Evolutionary conservation across 78 protist species (phyloP).

Genomic region (Polysphondylium violaceum): DNA sequence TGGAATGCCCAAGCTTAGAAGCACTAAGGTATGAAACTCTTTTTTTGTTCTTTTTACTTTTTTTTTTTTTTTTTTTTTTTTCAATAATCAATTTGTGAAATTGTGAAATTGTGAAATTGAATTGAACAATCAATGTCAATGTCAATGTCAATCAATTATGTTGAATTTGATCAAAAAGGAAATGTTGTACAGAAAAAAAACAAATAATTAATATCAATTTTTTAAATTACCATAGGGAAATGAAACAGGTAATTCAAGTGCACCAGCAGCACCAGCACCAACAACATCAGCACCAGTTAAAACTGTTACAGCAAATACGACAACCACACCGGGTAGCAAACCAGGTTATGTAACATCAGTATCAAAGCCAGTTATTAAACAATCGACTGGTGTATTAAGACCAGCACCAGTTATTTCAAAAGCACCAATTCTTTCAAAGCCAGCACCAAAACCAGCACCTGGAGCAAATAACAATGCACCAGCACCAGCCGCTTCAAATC

Average conservation of each 20-base stretch:
- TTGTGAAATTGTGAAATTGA: neutral
- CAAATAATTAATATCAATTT: neutral
- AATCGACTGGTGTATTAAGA: slow-evolving; percentile 59
- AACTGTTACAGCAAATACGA: neutral
- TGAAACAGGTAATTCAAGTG: neutral
- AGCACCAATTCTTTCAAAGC: slow-evolving; percentile 29
- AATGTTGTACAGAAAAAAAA: neutral
- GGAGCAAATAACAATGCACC: neutral
- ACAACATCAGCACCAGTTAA: neutral
- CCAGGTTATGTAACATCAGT: neutral
- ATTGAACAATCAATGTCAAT: neutral
- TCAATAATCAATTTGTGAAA: neutral
- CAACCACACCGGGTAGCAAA: neutral
- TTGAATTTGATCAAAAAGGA: neutral
- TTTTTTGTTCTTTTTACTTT: too few relatives aligned
- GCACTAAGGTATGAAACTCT: slow-evolving; percentile 18
- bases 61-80: neutral
- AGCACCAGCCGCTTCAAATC: slow-evolving; percentile 13
- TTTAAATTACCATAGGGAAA: neutral
- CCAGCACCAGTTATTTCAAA: slow-evolving; percentile 56
- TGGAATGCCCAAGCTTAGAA: slow-evolving; percentile 69
- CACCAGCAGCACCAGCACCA: neutral
- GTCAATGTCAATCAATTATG: neutral
- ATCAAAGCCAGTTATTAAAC: slow-evolving; percentile 33
- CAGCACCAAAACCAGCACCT: slow-evolving; percentile 21